Evolutionary conservation across 1,284 basidiomycete species (phyloP).

Genomic region (Trichosporon asahii): DNA sequence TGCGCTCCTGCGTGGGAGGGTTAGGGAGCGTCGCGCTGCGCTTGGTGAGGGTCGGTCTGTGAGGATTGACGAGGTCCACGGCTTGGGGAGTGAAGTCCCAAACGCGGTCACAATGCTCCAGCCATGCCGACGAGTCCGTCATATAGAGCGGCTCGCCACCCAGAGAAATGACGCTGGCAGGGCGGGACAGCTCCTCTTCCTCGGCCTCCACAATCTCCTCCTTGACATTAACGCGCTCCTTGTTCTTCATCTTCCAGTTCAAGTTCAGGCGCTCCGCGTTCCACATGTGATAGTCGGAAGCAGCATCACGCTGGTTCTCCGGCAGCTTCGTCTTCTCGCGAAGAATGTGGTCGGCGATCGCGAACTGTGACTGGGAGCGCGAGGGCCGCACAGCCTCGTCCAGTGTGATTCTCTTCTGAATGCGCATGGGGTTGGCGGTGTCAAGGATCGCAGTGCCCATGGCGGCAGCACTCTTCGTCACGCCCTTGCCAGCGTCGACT

Average conservation of each 20-base stretch:
- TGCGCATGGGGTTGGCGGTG: background rate
- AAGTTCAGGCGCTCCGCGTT: background rate
- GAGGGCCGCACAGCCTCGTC: background rate
- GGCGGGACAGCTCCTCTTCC: background rate
- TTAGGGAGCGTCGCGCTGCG: background rate
- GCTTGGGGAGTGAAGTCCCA: background rate
- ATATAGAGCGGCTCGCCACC: background rate
- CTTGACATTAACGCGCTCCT: background rate
- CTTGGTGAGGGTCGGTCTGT: background rate
- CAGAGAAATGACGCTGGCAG: background rate
- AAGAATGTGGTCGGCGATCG: constrained; percentile 5
- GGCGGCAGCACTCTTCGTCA: background rate
- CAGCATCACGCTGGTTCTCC: background rate
- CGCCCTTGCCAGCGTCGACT: background rate
- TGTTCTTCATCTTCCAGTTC: constrained; percentile 3
- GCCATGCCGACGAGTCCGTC: background rate
- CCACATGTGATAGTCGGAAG: constrained; percentile 4
- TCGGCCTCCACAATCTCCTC: background rate
- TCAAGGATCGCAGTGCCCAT: background rate
- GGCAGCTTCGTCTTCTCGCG: constrained; percentile 4
- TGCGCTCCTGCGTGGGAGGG: background rate
- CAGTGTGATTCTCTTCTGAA: constrained; percentile 3
- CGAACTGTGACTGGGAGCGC: constrained; percentile 2
- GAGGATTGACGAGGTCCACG: background rate
- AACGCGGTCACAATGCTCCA: background rate